phyloP scores from a whole-genome alignment of 2,329 filamentous ascomycete species.

The Tolypocladium endophyticum region DNA sequence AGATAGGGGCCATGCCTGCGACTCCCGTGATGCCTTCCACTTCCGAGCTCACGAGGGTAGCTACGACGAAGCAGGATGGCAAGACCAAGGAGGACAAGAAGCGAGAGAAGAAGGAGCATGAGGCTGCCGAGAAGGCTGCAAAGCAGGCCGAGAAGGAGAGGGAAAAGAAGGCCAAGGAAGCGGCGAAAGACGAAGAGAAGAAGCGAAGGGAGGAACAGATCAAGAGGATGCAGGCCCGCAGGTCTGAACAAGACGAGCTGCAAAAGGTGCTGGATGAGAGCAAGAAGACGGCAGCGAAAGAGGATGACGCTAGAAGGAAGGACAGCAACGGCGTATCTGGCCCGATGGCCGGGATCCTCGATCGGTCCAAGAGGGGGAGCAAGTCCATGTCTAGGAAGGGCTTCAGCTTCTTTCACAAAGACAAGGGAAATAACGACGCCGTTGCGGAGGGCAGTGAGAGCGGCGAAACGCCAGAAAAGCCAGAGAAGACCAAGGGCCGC shows the following conservation, averaged over 20 bases:
- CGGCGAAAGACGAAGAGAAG: conserved; percentile 20
- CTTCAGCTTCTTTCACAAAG: conserved; percentile 54
- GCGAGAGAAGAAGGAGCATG: conserved; percentile 59
- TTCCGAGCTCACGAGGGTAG: conserved; percentile 8
- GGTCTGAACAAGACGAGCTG: conserved; percentile 51
- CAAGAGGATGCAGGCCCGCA: conserved; percentile 39
- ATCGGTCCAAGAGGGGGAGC: conserved; percentile 58
- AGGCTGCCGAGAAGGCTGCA: conserved; percentile 44
- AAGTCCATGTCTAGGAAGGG: conserved; percentile 73
- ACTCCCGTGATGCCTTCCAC: background rate
- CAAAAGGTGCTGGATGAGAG: conserved; percentile 56
- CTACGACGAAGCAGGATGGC: conserved; percentile 13
- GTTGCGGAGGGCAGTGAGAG: conserved; percentile 19
- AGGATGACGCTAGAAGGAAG: conserved; percentile 29
- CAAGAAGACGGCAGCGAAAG: conserved; percentile 49
- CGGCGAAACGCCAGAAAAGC: conserved; percentile 27
- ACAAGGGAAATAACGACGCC: conserved; percentile 22
- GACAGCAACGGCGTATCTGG: conserved; percentile 25
- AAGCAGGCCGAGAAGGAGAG: conserved; percentile 34
- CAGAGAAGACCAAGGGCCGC: conserved; percentile 47
- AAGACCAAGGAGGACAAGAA: conserved; percentile 51
- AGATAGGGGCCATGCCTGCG: conserved; percentile 2
- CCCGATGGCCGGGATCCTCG: conserved; percentile 37
- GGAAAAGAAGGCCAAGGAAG: conserved; percentile 35
- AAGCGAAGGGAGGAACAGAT: conserved; percentile 40